phyloP scores from a whole-genome alignment of 306 rosid genomes.

The Gillenia trifoliata region DNA sequence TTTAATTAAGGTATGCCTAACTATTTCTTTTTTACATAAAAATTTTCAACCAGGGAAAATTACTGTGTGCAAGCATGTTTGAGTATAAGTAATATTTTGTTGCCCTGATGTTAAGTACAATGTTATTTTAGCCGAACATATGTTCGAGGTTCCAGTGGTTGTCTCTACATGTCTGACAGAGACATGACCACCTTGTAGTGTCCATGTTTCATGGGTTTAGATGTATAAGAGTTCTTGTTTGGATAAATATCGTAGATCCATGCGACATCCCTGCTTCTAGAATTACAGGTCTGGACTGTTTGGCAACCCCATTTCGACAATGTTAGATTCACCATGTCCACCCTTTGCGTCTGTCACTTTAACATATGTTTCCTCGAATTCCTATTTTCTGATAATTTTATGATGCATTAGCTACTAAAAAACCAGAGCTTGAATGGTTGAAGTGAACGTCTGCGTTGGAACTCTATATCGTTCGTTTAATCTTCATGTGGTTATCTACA shows the following conservation, averaged over 20 bases:
- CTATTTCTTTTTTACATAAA: too few relatives aligned
- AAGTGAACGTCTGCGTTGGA: not conserved
- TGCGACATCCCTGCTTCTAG: not conserved
- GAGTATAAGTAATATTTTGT: not conserved
- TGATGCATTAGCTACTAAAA: not conserved
- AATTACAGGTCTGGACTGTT: not conserved
- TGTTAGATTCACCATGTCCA: not conserved
- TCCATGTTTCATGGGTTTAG: not conserved
- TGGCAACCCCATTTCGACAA: not conserved
- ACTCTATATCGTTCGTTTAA: not conserved
- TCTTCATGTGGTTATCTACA: slow-evolving; percentile 17
- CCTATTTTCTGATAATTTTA: not conserved
- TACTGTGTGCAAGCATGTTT: not conserved
- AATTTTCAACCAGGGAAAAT: too few relatives aligned
- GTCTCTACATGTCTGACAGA: not conserved
- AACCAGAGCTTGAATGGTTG: not conserved
- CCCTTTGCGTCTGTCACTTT: not conserved
- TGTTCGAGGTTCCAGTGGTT: not conserved
- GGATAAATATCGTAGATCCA: not conserved
- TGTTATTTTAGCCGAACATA: not conserved
- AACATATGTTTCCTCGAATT: not conserved
- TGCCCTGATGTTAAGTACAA: too few relatives aligned
- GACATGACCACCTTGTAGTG: not conserved
- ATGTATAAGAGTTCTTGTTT: not conserved
- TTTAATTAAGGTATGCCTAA: too few relatives aligned